Base-by-base conservation (phyloP, 2,329 filamentous ascomycete species). In the Xylaria sp. region DNA sequence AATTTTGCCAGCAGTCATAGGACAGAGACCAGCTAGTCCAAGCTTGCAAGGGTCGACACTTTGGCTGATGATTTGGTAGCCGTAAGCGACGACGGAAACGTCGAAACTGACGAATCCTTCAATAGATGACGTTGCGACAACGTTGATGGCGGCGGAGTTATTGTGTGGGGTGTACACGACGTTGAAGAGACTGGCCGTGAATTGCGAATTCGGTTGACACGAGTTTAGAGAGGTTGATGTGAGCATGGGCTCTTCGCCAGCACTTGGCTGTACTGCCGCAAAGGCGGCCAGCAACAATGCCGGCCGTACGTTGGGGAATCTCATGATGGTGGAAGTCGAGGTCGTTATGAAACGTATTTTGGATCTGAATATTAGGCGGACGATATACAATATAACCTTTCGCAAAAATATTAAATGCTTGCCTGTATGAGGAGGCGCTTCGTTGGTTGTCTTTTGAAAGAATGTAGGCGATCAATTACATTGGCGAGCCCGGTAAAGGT, bases 101-200 rank as follows among this genome's bases (percentile, higher is more conserved):
- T 93, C 88, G 68, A 95, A 93, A 37, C 85, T 84, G 67, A 97
- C 90, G 75, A 90, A 91, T 71, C 92, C 92, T 69, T 90, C 85
- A 64, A 98, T 90, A 43, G 91, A 85, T 21, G 93, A 96, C 33
- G 92, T 89, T 66, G 91, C 92, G 62, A 90, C 85, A 68, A 97
- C 87, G 72, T 92, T 85, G 76, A 96, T 86, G 55, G 82, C 80
- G 54, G 94, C 82, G 31, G 87, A 88, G 69, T 84, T 83, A 78
- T 96, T 96, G 74, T 83, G 80, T 31, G 91, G 90, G 1, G 89
- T 92, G 77, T 91, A 92, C 66, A 87, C 80, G 75, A 97, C 90
- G 70, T 96, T 90, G 85, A 97, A 97, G 61, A 95, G 84, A 70
- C 90, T 93, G 70, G 93, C 93, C 4, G 91, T 90, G 77, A 97